A percentile compares a stretch with the other conserved stretches of the same genome.
Conservation (phyloP, 1,284 basidiomycete species). For the Mycena sp. region DNA sequence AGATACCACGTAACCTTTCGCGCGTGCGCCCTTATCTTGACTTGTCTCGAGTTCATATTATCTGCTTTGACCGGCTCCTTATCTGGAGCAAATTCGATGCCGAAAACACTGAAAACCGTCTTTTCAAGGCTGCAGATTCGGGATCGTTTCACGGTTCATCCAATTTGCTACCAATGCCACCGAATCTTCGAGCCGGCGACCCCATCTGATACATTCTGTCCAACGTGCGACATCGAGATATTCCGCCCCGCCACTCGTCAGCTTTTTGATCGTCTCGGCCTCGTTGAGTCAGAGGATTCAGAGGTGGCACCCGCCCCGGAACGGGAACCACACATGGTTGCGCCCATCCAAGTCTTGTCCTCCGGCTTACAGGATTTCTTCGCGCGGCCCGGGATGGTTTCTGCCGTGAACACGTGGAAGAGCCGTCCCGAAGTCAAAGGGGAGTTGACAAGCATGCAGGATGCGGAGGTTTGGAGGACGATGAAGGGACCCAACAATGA, state of each 20-base stretch:
- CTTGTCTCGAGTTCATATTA: not conserved
- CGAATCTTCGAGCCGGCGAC: not conserved
- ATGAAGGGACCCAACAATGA: conserved; percentile 2
- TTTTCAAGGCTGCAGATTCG: not conserved
- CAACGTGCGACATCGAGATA: no score
- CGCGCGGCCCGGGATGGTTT: not conserved
- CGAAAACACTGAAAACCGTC: not conserved
- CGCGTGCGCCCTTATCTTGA: no score
- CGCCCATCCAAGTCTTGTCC: not conserved
- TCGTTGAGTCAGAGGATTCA: not conserved
- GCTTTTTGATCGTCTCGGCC: not conserved
- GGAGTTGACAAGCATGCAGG: conserved; percentile 1
- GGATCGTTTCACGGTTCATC: not conserved
- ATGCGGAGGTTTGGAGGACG: conserved; percentile 21
- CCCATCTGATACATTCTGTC: no score
- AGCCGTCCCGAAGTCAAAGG: not conserved
- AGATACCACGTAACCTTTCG: no score
- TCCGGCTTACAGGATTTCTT: not conserved
- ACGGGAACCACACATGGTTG: not conserved
- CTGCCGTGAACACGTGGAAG: not conserved
- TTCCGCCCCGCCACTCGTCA: no score
- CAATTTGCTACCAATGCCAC: not conserved
- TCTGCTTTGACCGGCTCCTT: not conserved
- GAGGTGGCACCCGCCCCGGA: not conserved
- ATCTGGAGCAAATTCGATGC: not conserved